These are phyloP conservation scores for Clitoria ternatea DNA, from an alignment of 306 rosid genomes.

Conservation along the genomic window DNA sequence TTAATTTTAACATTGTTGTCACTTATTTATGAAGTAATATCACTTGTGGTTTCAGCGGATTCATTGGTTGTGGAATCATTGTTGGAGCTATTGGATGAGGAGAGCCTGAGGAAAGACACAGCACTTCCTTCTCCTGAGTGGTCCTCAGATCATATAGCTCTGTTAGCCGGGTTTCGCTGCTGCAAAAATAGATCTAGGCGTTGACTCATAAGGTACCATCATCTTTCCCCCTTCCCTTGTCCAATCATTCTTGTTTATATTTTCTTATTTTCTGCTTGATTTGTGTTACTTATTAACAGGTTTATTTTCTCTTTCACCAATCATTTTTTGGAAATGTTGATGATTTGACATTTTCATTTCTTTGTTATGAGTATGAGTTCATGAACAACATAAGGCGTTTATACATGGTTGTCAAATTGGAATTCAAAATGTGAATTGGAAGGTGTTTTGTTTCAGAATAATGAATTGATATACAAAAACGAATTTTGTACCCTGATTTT, in stretches of 20 bases:
- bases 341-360: not conserved
- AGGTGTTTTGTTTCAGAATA: not conserved
- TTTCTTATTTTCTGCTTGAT: not conserved
- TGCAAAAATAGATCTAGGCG: slow-evolving; percentile 89
- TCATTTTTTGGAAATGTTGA: not conserved
- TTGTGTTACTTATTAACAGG: not conserved
- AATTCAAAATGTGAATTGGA: not conserved
- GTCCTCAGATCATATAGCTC: slow-evolving; percentile 99
- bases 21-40: slow-evolving; percentile 1
- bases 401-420: not conserved
- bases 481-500: not conserved
- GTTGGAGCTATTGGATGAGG: slow-evolving; percentile 98
- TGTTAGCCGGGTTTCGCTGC: slow-evolving; percentile 91
- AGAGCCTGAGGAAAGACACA: slow-evolving; percentile 93
- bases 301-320: not conserved
- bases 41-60: slow-evolving; percentile 70
- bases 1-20: not conserved
- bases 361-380: not conserved
- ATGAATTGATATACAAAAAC: not conserved
- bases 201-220: slow-evolving; percentile 51
- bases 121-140: slow-evolving; percentile 99
- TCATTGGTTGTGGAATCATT: slow-evolving; percentile 91
- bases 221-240: not conserved
- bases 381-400: not conserved
- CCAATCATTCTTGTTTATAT: not conserved